A percentile compares a stretch with the other conserved stretches of the same genome.
phyloP scores from a whole-genome alignment of 148 eudicot genomes.

The Oxyria digyna region DNA sequence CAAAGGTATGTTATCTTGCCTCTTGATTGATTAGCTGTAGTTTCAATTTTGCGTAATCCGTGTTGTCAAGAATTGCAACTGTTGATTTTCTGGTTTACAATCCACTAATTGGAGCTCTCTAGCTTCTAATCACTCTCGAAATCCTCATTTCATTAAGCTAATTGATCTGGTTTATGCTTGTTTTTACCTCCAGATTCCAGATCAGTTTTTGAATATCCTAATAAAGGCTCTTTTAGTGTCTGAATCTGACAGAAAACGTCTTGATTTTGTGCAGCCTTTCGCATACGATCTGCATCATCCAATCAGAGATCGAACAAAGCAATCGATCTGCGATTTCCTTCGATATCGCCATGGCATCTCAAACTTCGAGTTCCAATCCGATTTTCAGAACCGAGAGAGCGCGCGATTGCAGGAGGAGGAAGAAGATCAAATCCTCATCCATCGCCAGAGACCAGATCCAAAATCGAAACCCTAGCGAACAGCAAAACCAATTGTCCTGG shows the following conservation, averaged over 20 bases:
- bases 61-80: background rate
- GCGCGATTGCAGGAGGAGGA: constrained; percentile 33
- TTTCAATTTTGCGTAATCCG: background rate
- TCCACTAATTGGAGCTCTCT: background rate
- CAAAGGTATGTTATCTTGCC: constrained; percentile 1
- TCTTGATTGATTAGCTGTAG: background rate
- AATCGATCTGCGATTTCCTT: background rate
- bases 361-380: constrained; percentile 28
- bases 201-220: background rate
- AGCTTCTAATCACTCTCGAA: background rate
- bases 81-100: background rate
- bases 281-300: background rate
- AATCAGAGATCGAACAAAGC: background rate
- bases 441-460: constrained; percentile 8
- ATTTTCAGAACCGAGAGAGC: constrained; percentile 30
- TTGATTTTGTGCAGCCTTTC: background rate
- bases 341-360: constrained; percentile 14
- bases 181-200: background rate
- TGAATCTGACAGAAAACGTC: background rate
- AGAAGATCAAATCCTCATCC: constrained; percentile 26
- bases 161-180: background rate
- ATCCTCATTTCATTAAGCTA: background rate
- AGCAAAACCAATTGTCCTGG: constrained; percentile 29
- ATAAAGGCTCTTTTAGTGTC: constrained; percentile 3
- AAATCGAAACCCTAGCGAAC: constrained; percentile 9